Evolutionary conservation across 148 eudicot genomes (phyloP).

Genomic region (Mesembryanthemum crystallinum): DNA sequence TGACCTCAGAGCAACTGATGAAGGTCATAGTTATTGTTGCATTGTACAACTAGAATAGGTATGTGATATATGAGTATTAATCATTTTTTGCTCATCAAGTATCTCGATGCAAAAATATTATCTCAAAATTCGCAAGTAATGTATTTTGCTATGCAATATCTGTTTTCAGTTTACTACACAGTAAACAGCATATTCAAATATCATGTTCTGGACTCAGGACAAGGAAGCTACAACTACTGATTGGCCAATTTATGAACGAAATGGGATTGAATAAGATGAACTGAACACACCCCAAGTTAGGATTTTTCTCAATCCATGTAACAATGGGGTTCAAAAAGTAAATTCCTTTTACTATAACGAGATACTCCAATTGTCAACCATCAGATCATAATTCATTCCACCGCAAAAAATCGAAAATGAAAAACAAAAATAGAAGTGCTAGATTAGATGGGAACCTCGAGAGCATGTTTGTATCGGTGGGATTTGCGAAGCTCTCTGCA

Average conservation of each 20-base stretch:
- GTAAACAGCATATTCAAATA: not conserved
- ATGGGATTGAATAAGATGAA: no score
- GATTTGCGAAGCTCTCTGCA: constrained; percentile 56
- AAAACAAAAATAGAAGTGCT: not conserved
- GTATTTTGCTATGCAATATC: no score
- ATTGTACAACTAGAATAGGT: not conserved
- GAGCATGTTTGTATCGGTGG: constrained; percentile 83
- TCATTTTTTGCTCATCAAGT: not conserved
- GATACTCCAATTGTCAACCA: no score
- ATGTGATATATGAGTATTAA: no score
- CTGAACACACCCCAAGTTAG: no score
- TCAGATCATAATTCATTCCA: not conserved
- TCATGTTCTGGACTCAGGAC: not conserved
- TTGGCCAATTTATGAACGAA: not conserved
- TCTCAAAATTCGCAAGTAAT: not conserved
- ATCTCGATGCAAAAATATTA: not conserved
- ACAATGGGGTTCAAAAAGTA: no score
- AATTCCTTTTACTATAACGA: no score
- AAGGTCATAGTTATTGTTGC: not conserved
- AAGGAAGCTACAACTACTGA: not conserved
- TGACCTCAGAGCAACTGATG: not conserved
- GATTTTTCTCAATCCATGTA: no score
- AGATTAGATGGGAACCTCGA: constrained; percentile 56
- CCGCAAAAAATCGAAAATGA: not conserved
- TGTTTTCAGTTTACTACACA: not conserved